Evolutionary conservation across 805 yeast species (phyloP), one percentile per base, ranked within the genome.

Genomic region (Nakazawaea pomicola): DNA sequence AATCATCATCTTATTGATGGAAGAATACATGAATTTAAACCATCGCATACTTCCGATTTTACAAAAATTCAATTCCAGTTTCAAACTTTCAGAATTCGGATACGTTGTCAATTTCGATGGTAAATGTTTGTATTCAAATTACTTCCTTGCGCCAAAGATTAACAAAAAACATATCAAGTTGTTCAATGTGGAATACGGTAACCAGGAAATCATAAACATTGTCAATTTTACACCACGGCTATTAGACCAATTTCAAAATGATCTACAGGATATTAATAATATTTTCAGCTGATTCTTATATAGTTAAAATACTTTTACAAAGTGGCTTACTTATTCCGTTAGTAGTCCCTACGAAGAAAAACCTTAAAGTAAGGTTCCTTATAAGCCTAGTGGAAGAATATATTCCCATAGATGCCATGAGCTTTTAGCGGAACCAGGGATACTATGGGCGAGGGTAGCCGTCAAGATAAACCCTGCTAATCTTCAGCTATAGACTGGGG

Each of bases 1-100:
- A 9, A 34, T 40, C 7, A 33, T 40, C 4, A 16, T 30, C 1
- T 34, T 34, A 14, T 24, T 40, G 27, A n/a, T 34, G 12, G 43
- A 40, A 23, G 43, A 40, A 15, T 34, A 34, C 23, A 9, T 40
- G 1, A 15, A 29, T 6, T 34, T 40, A 10, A 24, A 40, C 18
- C 16, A 34, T 8, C 14, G 21, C 4, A 29, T 34, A 20, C 10
- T 23, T 4, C 7, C 4, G 14, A 5, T 34, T 4, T 40, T 40
- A 10, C 9, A 14, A 4, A 20, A 29, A 19, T 29, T 34, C 20
- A 34, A 34, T 23, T 40, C 43, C 12, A 40, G 34, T 17, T 40
- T 40, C 18, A 20, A 23, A n/a, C 21, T 9, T 21, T 2, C 10
- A 7, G 17, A 21, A 9, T 40, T 40, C 31, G 11, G 23, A 11